Evolutionary conservation across 108 stramenopile species (phyloP), one percentile per base, ranked within the genome.

Genomic region (Cyclostephanos invisitatus): DNA sequence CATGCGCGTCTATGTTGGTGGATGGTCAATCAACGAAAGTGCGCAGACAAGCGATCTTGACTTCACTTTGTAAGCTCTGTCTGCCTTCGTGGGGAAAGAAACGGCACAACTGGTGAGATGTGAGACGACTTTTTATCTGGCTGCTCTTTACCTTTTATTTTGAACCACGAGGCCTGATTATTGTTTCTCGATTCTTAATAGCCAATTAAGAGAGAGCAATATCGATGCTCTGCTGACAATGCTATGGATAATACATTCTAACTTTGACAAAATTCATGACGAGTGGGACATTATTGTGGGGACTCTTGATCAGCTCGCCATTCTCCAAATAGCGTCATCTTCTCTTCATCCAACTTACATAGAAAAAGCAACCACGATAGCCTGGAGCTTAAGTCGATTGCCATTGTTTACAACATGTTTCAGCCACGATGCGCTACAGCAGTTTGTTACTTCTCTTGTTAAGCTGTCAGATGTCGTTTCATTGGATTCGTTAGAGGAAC

Each of bases 31-130:
- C 64, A 60, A 65, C 61, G 17, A 68, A 53, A 63, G 62, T 91
- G 76, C 81, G 89, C 12, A 68, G 93, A 40, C 78, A 85, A 25
- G 89, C 89, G 3, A 70, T 95, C 40, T 64, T 95, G 7, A 81
- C 91, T 22, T 90, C 90, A 9, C 65, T 95, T 14, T 92, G 90
- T 75, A 95, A 95, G 65, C 74, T 95, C 10, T 91, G 88, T n/a
- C 67, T 95, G 22, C 94, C 94, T 25, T 70, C 88, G n/a, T 92
- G 94, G 91, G 91, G 91, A 47, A 87, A 89, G 50, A 85, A 86
- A 32, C 84, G 90, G 32, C 42, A 86, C 18, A 64, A 66, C 22
- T 64, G 67, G 77, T 78, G 42, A 78, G 70, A 51, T 37, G 77
- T 78, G 42, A 78, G 70, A 51, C 24, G 4, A n/a, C 24, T 58